Percentiles rank a stretch among this genome's conserved stretches.
Conservation (phyloP, 208 protist species). For the Entamoeba moshkovskii region DNA sequence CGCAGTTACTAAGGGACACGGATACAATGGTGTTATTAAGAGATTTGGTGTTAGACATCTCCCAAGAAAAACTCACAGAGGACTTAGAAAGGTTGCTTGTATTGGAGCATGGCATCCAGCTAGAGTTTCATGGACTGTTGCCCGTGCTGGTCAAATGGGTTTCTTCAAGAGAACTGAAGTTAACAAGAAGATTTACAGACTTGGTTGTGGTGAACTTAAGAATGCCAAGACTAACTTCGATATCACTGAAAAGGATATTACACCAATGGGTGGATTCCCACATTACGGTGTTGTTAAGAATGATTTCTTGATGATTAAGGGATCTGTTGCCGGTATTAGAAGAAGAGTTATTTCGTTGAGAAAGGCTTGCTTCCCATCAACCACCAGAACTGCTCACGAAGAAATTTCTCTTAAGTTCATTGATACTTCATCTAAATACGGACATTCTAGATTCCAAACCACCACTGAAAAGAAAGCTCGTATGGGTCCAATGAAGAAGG, state of each 20-base stretch:
- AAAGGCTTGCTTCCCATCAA: slow-evolving; percentile 73
- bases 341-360: slow-evolving; percentile 90
- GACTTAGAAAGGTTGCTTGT: slow-evolving; percentile 96
- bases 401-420: slow-evolving; percentile 90
- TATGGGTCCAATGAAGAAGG: not conserved
- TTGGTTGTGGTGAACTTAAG: slow-evolving; percentile 52
- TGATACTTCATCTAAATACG: slow-evolving; percentile 95
- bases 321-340: slow-evolving; percentile 43
- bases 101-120: slow-evolving; percentile 96
- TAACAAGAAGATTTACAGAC: slow-evolving; percentile 98
- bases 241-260: slow-evolving; percentile 93
- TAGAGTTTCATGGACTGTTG: slow-evolving; percentile 79
- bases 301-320: slow-evolving; percentile 93
- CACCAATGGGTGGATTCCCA: slow-evolving; percentile 93
- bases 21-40: slow-evolving; percentile 86
- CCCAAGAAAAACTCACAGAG: slow-evolving; percentile 92
- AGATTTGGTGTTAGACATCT: slow-evolving; percentile 84
- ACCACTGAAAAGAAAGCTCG: slow-evolving; percentile 69
- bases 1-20: slow-evolving; percentile 56
- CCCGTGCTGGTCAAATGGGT: slow-evolving; percentile 92
- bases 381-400: slow-evolving; percentile 59
- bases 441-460: slow-evolving; percentile 96
- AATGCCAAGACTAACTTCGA: slow-evolving; percentile 83
- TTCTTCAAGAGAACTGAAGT: slow-evolving; percentile 92
- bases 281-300: slow-evolving; percentile 87